These are phyloP conservation scores for Colletotrichum brevisporum DNA, from an alignment of 2,329 filamentous ascomycete species.

Conservation along the genomic window DNA sequence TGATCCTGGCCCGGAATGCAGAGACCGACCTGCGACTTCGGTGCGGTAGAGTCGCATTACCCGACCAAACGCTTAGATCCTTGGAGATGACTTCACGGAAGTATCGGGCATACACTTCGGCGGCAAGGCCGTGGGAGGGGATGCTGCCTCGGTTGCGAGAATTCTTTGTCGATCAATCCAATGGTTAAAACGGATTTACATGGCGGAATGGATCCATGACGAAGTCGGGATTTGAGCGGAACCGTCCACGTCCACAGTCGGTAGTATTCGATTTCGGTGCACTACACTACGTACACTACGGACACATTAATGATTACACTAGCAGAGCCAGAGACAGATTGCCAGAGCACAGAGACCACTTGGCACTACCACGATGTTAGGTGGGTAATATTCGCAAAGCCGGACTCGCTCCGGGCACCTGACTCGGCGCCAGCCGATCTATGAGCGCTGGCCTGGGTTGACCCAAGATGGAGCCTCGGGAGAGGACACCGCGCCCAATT, in stretches of 20 bases:
- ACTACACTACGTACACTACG: no score
- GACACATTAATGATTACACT: no score
- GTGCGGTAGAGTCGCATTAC: constrained; percentile 7
- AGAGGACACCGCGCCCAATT: constrained; percentile 15
- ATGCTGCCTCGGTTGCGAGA: constrained; percentile 12
- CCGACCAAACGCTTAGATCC: background rate
- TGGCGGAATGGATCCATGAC: background rate
- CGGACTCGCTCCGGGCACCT: constrained; percentile 29
- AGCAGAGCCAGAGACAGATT: no score
- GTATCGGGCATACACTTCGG: background rate
- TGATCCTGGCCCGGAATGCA: background rate
- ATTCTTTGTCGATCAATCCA: background rate
- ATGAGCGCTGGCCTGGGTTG: constrained; percentile 26
- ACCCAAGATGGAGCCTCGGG: constrained; percentile 28
- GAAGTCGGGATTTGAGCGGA: constrained; percentile 9
- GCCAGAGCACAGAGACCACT: background rate
- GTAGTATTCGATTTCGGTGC: no score
- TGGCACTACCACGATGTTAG: background rate
- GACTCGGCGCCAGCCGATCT: constrained; percentile 36
- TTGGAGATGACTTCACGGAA: constrained; percentile 4
- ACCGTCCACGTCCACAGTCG: no score
- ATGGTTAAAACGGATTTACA: constrained; percentile 14
- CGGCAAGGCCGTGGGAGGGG: no score
- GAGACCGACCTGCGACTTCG: constrained; percentile 3
- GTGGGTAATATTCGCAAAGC: constrained; percentile 25